Conservation (phyloP, 2,329 filamentous ascomycete species). For the Fusarium piperis region DNA sequence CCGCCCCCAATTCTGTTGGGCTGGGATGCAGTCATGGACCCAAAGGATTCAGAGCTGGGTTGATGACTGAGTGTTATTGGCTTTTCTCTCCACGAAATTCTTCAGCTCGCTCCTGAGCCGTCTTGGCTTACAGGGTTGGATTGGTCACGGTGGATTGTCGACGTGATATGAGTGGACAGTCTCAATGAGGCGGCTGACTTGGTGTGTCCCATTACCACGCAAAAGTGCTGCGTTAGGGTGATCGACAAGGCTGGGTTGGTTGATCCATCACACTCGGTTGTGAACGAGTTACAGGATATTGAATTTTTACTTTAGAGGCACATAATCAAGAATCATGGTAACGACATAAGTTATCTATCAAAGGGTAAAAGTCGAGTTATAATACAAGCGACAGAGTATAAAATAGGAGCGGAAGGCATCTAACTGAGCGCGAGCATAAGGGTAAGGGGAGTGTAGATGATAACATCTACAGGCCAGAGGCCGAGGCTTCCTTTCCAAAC, state of each 20-base stretch:
- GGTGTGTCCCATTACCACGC: neutral
- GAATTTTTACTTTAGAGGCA: neutral
- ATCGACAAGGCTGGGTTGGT: neutral
- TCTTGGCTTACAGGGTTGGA: neutral
- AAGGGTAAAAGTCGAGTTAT: neutral
- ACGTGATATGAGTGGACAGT: neutral
- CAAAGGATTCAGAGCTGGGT: neutral
- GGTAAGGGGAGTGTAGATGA: neutral
- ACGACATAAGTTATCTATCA: neutral
- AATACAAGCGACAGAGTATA: neutral
- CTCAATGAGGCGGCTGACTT: neutral
- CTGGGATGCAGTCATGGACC: neutral
- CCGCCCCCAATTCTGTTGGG: neutral
- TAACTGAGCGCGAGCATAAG: neutral
- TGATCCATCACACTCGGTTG: accelerated
- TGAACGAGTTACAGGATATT: neutral
- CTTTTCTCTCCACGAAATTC: neutral
- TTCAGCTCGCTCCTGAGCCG: neutral
- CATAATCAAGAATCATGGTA: neutral
- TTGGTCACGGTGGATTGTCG: neutral
- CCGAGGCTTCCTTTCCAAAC: neutral
- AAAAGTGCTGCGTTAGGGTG: neutral
- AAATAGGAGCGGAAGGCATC: neutral
- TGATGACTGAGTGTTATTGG: neutral
- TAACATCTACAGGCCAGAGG: neutral